Conservation (phyloP, 1,284 basidiomycete genomes). For the Flammula alnicola region DNA sequence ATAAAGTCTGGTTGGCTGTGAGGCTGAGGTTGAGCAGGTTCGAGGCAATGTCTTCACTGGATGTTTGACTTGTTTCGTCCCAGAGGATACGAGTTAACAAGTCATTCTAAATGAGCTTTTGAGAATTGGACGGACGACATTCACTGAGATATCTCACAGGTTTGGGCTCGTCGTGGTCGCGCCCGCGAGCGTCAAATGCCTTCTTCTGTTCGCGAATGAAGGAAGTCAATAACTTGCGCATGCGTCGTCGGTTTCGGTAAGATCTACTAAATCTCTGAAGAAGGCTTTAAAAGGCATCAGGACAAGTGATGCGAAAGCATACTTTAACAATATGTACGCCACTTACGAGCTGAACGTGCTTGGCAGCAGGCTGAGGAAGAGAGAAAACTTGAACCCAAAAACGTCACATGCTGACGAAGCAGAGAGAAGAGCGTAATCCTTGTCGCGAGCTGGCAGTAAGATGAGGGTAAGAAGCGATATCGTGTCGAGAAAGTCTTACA, state of each 20-base stretch:
- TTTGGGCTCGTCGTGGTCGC: background rate
- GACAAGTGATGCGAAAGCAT: too few species aligned
- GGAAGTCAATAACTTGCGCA: background rate
- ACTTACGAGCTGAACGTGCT: slow-evolving; percentile 10
- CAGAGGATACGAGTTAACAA: slow-evolving; percentile 15
- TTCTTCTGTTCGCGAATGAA: slow-evolving; percentile 2
- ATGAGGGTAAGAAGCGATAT: background rate
- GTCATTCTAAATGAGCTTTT: slow-evolving; percentile 1
- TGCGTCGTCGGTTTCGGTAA: background rate
- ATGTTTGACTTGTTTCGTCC: slow-evolving; percentile 1
- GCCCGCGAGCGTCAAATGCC: background rate
- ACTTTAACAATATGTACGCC: background rate
- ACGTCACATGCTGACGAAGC: background rate
- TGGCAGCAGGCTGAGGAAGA: slow-evolving; percentile 7
- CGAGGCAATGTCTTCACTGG: slow-evolving; percentile 19
- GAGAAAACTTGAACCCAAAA: background rate
- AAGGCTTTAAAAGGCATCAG: background rate
- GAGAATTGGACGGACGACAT: background rate
- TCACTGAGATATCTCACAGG: background rate
- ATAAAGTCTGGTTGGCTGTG: slow-evolving; percentile 29
- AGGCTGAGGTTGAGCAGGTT: slow-evolving; percentile 32
- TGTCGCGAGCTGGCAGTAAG: slow-evolving; percentile 10
- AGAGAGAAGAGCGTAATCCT: slow-evolving; percentile 5
- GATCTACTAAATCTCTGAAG: background rate
- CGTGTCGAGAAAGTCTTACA: slow-evolving; percentile 7